phyloP scores from a whole-genome alignment of 768 basidiomycete species.

The Rickenella mellea region DNA sequence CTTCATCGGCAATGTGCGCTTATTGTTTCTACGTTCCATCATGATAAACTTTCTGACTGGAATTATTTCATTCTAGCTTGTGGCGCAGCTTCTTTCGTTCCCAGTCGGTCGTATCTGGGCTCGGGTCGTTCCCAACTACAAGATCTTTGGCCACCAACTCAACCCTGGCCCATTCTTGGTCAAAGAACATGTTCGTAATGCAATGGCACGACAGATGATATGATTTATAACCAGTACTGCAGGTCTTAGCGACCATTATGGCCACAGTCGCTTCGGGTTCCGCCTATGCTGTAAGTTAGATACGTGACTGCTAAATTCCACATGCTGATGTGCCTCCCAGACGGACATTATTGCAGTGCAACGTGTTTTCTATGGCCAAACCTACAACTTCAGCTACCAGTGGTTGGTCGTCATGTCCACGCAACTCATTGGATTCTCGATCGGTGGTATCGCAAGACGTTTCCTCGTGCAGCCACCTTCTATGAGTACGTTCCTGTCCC shows the following conservation, averaged over 20 bases:
- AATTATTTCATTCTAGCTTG: slow-evolving; percentile 28
- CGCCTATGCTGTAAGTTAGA: slow-evolving; percentile 21
- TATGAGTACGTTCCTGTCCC: slow-evolving; percentile 24
- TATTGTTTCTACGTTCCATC: neutral
- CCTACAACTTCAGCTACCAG: slow-evolving; percentile 25
- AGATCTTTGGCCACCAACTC: slow-evolving; percentile 39
- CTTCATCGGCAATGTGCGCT: slow-evolving; percentile 36
- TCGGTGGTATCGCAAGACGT: slow-evolving; percentile 33
- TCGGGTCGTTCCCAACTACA: slow-evolving; percentile 39
- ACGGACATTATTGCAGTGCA: slow-evolving; percentile 40
- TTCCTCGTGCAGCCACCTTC: slow-evolving; percentile 35
- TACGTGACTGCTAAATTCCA: neutral
- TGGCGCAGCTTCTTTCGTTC: slow-evolving; percentile 64
- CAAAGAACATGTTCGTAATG: slow-evolving; percentile 59
- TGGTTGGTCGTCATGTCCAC: slow-evolving; percentile 33
- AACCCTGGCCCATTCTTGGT: slow-evolving; percentile 68
- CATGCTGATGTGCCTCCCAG: slow-evolving; percentile 2
- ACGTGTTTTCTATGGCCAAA: slow-evolving; percentile 33
- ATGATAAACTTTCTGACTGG: neutral
- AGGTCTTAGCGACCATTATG: slow-evolving; percentile 41
- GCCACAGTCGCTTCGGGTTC: slow-evolving; percentile 23
- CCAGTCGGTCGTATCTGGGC: slow-evolving; percentile 57
- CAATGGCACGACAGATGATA: neutral
- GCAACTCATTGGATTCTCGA: slow-evolving; percentile 30
- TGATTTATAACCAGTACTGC: slow-evolving; percentile 17